Evolutionary conservation across 768 basidiomycete species (phyloP), one percentile per base, ranked within the genome.

Genomic region (Cubamyces lactineus): DNA sequence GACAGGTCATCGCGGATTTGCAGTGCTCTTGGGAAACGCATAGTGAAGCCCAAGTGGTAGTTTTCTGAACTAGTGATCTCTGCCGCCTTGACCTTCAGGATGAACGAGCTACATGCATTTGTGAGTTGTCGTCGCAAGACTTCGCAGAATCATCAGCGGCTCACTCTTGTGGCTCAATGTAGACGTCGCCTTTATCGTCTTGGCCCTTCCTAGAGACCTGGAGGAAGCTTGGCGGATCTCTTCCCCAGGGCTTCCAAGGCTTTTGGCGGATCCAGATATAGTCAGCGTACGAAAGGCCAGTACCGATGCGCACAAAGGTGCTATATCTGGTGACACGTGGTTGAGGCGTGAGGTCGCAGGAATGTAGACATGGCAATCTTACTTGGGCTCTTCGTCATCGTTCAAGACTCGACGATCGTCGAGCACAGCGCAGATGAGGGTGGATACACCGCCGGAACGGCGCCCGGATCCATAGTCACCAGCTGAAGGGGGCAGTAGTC

Each of bases 21-120:
- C 48, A 93, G 68, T 16, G 92, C 94, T 59, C 96, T 84, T 47
- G 97, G 96, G 71, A 99, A 99, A 21, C 97, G 88, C 86, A 99
- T 89, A 0, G 96, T 98, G 64, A 88, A 85, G 4, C 88, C 90
- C 65, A 94, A 73, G 54, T 90, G 89, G 38, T 23, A 59, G 72
- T 42, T 60, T 89, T 94, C 89, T 46, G 92, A 83, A 11, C 81
- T 76, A 2, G 86, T 86, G 54, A 98, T 92, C 72, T 98, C 95
- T 0, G 96, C 92, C 0, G 93, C 96, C 75, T 98, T 98, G 58
- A 98, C 85, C 68, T 91, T 91, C 66, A 98, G 62, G 39, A 98
- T 89, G 73, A 99, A 98, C 0, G 96, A 97, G 67, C 96, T 97
- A 30, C n/a, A 13, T 62, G 3, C 11, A 15, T 16, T 17, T 6